Conservation (phyloP, 352 stramenopile species). For the Phytophthora megakarya region DNA sequence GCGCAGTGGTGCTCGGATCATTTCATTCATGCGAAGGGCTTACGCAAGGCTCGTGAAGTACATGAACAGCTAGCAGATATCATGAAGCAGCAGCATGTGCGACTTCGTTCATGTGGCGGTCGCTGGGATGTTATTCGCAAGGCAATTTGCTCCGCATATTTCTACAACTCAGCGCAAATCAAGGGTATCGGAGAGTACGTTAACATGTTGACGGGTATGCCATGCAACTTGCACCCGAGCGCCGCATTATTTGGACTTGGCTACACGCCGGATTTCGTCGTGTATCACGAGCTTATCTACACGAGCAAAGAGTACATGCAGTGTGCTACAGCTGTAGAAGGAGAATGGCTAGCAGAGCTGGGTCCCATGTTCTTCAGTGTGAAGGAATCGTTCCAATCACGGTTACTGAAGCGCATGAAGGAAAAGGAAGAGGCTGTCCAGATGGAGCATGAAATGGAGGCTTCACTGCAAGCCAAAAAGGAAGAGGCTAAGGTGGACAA, state of each 20-base stretch:
- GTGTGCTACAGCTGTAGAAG: constrained; percentile 97
- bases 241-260: constrained; percentile 97
- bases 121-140: constrained; percentile 98
- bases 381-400: constrained; percentile 96
- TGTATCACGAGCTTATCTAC: constrained; percentile 99
- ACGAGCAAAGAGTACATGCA: constrained; percentile 99
- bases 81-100: constrained; percentile 97
- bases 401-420: constrained; percentile 90
- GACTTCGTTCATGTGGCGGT: constrained; percentile 88
- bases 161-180: constrained; percentile 99
- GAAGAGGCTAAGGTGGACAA: constrained; percentile 24
- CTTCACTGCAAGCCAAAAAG: constrained; percentile 31
- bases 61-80: constrained; percentile 97
- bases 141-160: constrained; percentile 99
- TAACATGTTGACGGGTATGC: constrained; percentile 99
- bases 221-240: constrained; percentile 96
- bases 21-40: constrained; percentile 97
- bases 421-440: constrained; percentile 63
- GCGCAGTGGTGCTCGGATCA: constrained; percentile 94
- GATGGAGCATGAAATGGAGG: constrained; percentile 89
- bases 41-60: constrained; percentile 93
- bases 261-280: constrained; percentile 99
- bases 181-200: constrained; percentile 99
- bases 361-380: constrained; percentile 99
- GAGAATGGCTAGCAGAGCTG: constrained; percentile 99